These are phyloP conservation scores for Spergularia azorica DNA, from an alignment of 179 eudicot genomes.

Conservation along the genomic window DNA sequence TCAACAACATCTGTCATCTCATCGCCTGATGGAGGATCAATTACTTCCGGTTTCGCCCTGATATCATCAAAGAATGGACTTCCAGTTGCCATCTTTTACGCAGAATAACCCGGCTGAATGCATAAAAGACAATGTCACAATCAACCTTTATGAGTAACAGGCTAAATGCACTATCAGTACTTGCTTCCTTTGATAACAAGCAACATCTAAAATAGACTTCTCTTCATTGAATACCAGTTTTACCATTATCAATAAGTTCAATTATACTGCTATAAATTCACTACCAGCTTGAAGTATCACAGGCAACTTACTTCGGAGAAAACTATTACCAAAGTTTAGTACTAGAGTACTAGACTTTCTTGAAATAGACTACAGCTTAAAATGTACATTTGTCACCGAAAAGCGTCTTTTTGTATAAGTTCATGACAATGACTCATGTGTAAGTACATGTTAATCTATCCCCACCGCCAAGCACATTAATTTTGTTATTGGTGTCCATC, in stretches of 20 bases:
- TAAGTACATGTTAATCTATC: not conserved
- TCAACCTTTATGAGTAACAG: not conserved
- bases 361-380: not conserved
- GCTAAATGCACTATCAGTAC: not conserved
- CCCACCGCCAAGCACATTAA: constrained; percentile 4
- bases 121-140: constrained; percentile 13
- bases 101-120: constrained; percentile 18
- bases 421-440: not conserved
- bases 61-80: constrained; percentile 68
- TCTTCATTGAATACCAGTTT: not conserved
- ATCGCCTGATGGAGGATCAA: constrained; percentile 66
- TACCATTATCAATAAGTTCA: not conserved
- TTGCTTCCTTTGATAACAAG: not conserved
- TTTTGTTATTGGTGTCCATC: not conserved
- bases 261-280: not conserved
- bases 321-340: not conserved
- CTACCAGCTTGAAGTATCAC: not conserved
- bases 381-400: not conserved
- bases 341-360: not conserved
- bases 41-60: constrained; percentile 66
- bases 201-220: not conserved
- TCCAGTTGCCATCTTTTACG: constrained; percentile 54
- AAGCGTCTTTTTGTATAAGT: not conserved
- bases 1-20: constrained; percentile 65
- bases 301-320: not conserved